These are phyloP conservation scores for Mimosa bimucronata DNA, from an alignment of 306 rosid species.

Conservation along the genomic window DNA sequence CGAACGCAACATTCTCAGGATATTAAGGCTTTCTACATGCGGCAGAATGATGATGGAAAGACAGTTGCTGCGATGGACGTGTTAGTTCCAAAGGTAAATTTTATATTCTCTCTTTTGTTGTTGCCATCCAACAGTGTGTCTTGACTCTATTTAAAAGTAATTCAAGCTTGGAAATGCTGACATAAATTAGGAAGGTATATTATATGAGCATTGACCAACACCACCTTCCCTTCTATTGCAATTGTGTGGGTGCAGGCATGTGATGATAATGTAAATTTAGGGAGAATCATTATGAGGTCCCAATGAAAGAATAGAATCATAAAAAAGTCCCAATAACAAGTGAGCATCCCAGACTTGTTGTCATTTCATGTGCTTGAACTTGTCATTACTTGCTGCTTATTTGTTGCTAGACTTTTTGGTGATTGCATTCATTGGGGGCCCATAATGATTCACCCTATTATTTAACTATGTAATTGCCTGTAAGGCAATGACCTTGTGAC, in stretches of 20 bases:
- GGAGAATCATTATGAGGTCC: too few species aligned
- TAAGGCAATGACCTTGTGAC: slow-evolving; percentile 6
- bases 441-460: too few species aligned
- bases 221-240: background rate
- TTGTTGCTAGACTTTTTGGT: too few species aligned
- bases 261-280: too few species aligned
- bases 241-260: background rate
- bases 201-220: background rate
- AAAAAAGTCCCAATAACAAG: too few species aligned
- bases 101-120: slow-evolving; percentile 11
- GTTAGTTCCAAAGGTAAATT: slow-evolving; percentile 89
- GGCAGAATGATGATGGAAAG: slow-evolving; percentile 90
- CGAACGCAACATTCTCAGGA: slow-evolving; percentile 61
- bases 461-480: background rate
- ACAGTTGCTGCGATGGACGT: slow-evolving; percentile 99
- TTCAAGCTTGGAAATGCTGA: slow-evolving; percentile 13
- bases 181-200: background rate
- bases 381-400: too few species aligned
- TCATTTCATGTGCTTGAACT: too few species aligned
- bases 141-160: slow-evolving; percentile 11
- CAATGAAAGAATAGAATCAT: too few species aligned
- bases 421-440: too few species aligned
- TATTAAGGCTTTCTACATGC: slow-evolving; percentile 96
- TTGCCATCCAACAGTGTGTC: slow-evolving; percentile 19
- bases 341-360: too few species aligned